phyloP scores from a whole-genome alignment of 257 asterid species.

The Eustoma russellianum region DNA sequence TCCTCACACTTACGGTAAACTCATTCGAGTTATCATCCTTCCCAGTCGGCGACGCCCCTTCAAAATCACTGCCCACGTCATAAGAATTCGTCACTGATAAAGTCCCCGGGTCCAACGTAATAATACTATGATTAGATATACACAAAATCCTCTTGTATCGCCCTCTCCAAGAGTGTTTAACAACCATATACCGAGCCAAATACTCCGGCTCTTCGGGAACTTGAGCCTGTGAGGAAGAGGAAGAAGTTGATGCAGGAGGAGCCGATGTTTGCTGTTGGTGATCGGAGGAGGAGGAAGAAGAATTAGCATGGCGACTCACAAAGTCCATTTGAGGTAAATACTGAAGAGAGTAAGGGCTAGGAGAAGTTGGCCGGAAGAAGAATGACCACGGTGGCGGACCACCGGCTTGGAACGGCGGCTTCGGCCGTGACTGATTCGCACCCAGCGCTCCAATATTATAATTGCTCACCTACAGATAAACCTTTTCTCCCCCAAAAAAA shows the following conservation, averaged over 20 bases:
- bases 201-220: constrained; percentile 76
- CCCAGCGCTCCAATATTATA: constrained; percentile 77
- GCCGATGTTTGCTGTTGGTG: constrained; percentile 20
- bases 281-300: constrained; percentile 31
- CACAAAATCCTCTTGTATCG: constrained; percentile 87
- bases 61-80: constrained; percentile 71
- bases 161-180: constrained; percentile 98
- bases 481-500: not conserved
- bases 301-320: constrained; percentile 54
- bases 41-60: constrained; percentile 81
- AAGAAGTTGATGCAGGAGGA: constrained; percentile 25
- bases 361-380: constrained; percentile 60
- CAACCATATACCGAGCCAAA: constrained; percentile 68
- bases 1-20: constrained; percentile 74
- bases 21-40: constrained; percentile 72
- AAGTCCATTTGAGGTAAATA: constrained; percentile 86
- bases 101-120: constrained; percentile 78
- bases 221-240: constrained; percentile 28
- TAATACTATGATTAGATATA: constrained; percentile 47
- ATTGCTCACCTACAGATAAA: not conserved
- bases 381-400: constrained; percentile 63
- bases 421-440: constrained; percentile 96
- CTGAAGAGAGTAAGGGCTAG: constrained; percentile 66
- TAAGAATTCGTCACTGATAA: constrained; percentile 79
- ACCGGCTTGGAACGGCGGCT: constrained; percentile 91